Conservation (phyloP, 768 basidiomycete genomes). For the Ramaria sp. region DNA sequence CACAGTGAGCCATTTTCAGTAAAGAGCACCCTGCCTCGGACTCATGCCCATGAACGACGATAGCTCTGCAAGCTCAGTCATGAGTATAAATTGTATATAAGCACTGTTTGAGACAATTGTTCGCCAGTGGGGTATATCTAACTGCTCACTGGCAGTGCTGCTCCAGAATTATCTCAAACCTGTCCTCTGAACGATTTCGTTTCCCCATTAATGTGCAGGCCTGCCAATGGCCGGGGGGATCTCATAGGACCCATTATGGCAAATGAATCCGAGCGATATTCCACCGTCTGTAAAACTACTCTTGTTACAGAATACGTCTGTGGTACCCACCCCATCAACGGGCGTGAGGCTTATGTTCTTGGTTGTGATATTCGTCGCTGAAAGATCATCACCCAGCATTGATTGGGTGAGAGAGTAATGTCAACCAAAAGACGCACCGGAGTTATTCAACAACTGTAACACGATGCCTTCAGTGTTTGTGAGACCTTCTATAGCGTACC, state of each 20-base stretch:
- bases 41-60: too few relatives aligned
- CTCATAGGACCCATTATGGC: constrained; percentile 1
- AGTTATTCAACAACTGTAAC: neutral
- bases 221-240: neutral
- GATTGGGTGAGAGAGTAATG: neutral
- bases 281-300: neutral
- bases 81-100: too few relatives aligned
- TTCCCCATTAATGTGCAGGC: neutral
- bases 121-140: too few relatives aligned
- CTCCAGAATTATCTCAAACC: too few relatives aligned
- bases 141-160: too few relatives aligned
- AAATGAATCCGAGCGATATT: neutral
- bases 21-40: too few relatives aligned
- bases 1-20: too few relatives aligned
- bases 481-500: constrained; percentile 2
- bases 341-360: constrained; percentile 5
- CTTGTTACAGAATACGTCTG: neutral
- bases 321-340: neutral
- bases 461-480: constrained; percentile 2
- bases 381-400: neutral
- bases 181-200: neutral
- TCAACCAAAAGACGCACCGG: neutral
- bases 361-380: constrained; percentile 2
- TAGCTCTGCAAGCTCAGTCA: too few relatives aligned
- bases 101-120: too few relatives aligned